A percentile compares a stretch with the other conserved stretches of the same genome.
Conservation (phyloP, 2,329 filamentous ascomycete genomes). For the Aspergillus sp. region DNA sequence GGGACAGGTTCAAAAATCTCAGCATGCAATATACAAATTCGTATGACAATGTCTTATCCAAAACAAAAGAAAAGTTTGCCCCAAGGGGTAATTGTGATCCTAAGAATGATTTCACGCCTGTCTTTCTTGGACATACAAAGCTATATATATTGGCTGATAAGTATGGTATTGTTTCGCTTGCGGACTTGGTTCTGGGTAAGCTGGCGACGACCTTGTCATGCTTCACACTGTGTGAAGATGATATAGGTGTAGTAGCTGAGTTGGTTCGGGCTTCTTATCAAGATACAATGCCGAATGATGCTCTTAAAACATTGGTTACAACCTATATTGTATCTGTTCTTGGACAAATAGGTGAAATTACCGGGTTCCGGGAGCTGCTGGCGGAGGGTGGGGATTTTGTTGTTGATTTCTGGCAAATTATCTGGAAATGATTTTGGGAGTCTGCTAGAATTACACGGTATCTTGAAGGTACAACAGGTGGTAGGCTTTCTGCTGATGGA, state of each 20-base stretch:
- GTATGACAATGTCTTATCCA: not conserved
- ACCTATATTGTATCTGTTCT: conserved; percentile 26
- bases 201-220: conserved; percentile 34
- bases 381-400: not conserved
- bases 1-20: conserved; percentile 1
- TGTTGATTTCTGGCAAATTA: not conserved
- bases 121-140: conserved; percentile 44
- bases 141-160: conserved; percentile 47
- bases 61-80: conserved; percentile 8
- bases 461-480: not conserved
- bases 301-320: conserved; percentile 23
- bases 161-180: conserved; percentile 40
- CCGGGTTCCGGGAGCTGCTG: not conserved
- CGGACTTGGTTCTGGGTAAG: conserved; percentile 34
- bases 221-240: conserved; percentile 33
- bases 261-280: conserved; percentile 41
- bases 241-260: conserved; percentile 32
- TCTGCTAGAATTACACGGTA: too few relatives aligned
- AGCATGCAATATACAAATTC: not conserved
- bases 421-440: not conserved
- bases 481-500: not conserved
- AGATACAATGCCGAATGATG: conserved; percentile 29
- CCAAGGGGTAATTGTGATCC: conserved; percentile 14
- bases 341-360: not conserved
- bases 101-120: conserved; percentile 33